Base-by-base conservation (phyloP, 2,329 filamentous ascomycete genomes). In the Ceratocystis diversiconidia region DNA sequence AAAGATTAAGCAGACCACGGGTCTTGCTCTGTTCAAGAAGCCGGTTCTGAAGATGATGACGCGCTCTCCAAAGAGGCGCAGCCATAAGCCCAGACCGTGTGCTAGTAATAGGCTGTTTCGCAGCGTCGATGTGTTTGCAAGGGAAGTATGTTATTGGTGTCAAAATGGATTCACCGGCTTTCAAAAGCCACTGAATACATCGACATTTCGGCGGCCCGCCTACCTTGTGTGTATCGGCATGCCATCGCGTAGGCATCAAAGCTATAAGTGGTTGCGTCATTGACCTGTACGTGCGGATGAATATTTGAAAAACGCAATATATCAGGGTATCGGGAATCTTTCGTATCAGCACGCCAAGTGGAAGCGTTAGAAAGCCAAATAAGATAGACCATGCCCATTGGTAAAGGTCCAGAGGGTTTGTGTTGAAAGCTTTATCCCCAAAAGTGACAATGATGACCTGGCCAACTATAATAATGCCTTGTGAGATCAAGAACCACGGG, bases 381-480 rank as follows among this genome's bases (percentile, higher is more conserved):
- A 89, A 79, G 65, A 90, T 77, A 41, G 85, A 88, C 74, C 86
- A 84, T 5, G 78, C 86, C 87, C 87, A 90, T 68, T 89, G 84
- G 5, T 79, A 74, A 25, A 82, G 85, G n/a, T 81, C 80, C 65
- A 89, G 77, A 0, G 78, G 79, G 6, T 75, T 75, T 1, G 86
- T 84, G 10, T 83, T 81, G 71, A 90, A 89, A 0, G 86, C 86
- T 32, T 79, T 75, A 5, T 86, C 85, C 69, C 87, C 87, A 67
- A 88, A 80, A 70, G 87, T 87, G 67, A 90, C 79, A 71, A 90
- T 90, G 73, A 88, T 73, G n/a, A 86, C 79, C 71, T 90, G 87
- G 7, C 86, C 87, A 12, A 80, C 84, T 55, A 88, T 76, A 70
- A 88, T 90, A 70, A 88, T 79, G 28, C 79, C 71, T 70, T 87